Conservation (phyloP, 2,329 filamentous ascomycete genomes). For the Phialocephala subalpina region DNA sequence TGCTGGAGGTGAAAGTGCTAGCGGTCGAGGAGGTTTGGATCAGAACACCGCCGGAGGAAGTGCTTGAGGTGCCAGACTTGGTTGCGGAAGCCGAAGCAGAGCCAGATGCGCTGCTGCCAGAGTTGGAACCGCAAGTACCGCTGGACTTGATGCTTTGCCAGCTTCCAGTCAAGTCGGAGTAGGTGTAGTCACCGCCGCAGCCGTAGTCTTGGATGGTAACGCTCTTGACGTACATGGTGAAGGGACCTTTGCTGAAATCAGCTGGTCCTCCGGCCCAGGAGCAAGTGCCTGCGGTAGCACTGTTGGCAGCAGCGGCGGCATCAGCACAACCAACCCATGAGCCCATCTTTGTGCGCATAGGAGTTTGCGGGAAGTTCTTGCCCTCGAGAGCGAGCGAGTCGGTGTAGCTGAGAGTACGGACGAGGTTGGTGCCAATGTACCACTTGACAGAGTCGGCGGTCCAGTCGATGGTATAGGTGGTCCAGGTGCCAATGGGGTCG, state of each 20-base stretch:
- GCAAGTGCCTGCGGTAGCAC: conserved; percentile 63
- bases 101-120: conserved; percentile 8
- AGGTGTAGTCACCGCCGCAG: conserved; percentile 58
- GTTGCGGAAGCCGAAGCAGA: conserved; percentile 16
- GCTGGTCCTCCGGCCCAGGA: conserved; percentile 71
- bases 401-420: conserved; percentile 55
- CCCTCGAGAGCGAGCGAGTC: conserved; percentile 57
- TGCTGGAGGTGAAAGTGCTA: conserved; percentile 15
- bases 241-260: conserved; percentile 54
- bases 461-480: conserved; percentile 77
- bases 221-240: conserved; percentile 58
- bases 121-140: conserved; percentile 32
- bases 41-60: conserved; percentile 7
- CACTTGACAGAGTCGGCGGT: conserved; percentile 64
- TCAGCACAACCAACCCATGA: conserved; percentile 54
- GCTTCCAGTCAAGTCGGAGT: conserved; percentile 54
- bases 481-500: conserved; percentile 50
- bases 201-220: conserved; percentile 59
- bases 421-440: conserved; percentile 60
- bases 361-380: conserved; percentile 71
- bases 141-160: conserved; percentile 55
- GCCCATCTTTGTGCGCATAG: conserved; percentile 71
- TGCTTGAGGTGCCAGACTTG: background rate
- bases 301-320: conserved; percentile 49
- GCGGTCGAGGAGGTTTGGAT: conserved; percentile 21